These are phyloP conservation scores for Annona squamosa DNA, from an alignment of 164 flowering plant genomes.

Conservation along the genomic window DNA sequence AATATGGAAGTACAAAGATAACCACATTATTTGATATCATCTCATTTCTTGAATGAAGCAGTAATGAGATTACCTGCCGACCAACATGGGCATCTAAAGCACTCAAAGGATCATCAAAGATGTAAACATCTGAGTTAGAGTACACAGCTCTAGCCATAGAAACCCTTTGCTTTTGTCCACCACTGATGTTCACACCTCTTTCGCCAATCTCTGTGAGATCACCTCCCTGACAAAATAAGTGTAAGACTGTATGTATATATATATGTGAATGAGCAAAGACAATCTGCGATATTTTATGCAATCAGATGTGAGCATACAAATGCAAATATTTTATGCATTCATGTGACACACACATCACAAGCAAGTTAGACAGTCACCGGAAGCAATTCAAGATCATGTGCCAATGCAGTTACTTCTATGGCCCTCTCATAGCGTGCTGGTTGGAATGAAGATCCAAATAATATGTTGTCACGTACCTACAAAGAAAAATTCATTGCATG, in stretches of 20 bases:
- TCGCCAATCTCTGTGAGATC: constrained; percentile 99
- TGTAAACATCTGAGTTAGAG: constrained; percentile 81
- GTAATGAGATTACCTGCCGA: constrained; percentile 54
- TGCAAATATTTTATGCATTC: neutral
- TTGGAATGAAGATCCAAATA: constrained; percentile 79
- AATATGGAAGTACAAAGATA: neutral
- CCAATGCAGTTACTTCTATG: constrained; percentile 76
- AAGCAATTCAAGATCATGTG: constrained; percentile 83
- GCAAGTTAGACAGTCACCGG: constrained; percentile 47
- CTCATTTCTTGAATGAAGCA: neutral
- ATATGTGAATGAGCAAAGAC: neutral
- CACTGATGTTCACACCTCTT: constrained; percentile 97
- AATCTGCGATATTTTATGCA: neutral
- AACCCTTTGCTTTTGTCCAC: constrained; percentile 98
- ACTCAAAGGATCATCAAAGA: constrained; percentile 98
- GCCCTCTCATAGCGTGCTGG: constrained; percentile 59
- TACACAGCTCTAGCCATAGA: constrained; percentile 98
- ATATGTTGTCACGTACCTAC: constrained; percentile 90
- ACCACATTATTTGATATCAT: neutral
- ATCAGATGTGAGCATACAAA: neutral
- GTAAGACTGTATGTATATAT: constrained; percentile 1
- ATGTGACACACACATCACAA: neutral
- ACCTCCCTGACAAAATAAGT: constrained; percentile 59
- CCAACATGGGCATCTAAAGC: constrained; percentile 98
- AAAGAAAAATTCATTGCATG: neutral